Conservation (phyloP, 805 yeast species). For the Lachancea quebecensis region DNA sequence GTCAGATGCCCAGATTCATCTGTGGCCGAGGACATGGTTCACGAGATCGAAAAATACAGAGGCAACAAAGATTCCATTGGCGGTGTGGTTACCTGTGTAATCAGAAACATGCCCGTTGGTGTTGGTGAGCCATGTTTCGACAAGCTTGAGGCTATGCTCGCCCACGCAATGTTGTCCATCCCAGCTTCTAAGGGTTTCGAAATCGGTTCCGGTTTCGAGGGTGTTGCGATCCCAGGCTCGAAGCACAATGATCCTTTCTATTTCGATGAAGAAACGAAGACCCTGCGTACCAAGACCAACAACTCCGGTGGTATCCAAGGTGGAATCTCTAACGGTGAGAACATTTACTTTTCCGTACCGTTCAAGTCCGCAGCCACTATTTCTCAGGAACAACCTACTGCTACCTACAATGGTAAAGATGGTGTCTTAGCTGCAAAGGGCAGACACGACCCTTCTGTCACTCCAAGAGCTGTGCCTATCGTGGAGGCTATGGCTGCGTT, state of each 20-base stretch:
- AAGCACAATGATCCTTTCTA: constrained; percentile 86
- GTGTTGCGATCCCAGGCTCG: constrained; percentile 86
- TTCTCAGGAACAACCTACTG: constrained; percentile 83
- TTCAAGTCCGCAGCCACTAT: constrained; percentile 98
- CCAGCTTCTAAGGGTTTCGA: constrained; percentile 99
- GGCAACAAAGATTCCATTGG: constrained; percentile 91
- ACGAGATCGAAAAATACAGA: constrained; percentile 78
- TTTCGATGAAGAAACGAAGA: constrained; percentile 50
- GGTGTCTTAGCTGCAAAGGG: constrained; percentile 95
- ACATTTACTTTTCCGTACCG: constrained; percentile 89
- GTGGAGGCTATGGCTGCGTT: constrained; percentile 98
- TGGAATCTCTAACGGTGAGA: constrained; percentile 94
- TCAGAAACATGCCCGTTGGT: constrained; percentile 91
- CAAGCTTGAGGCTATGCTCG: constrained; percentile 88
- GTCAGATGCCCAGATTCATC: constrained; percentile 85
- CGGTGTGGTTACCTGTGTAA: constrained; percentile 95
- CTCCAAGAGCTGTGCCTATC: constrained; percentile 97
- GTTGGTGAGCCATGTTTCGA: constrained; percentile 97
- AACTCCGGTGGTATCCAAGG: constrained; percentile 98
- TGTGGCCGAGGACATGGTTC: constrained; percentile 71
- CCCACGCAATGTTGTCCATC: constrained; percentile 95
- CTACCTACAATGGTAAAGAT: constrained; percentile 78
- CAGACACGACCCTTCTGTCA: constrained; percentile 97
- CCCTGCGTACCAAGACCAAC: constrained; percentile 80
- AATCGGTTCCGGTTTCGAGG: constrained; percentile 92